Conservation (phyloP, 202 grass and related monocot species). For the Dendrocalamus latiflorus region DNA sequence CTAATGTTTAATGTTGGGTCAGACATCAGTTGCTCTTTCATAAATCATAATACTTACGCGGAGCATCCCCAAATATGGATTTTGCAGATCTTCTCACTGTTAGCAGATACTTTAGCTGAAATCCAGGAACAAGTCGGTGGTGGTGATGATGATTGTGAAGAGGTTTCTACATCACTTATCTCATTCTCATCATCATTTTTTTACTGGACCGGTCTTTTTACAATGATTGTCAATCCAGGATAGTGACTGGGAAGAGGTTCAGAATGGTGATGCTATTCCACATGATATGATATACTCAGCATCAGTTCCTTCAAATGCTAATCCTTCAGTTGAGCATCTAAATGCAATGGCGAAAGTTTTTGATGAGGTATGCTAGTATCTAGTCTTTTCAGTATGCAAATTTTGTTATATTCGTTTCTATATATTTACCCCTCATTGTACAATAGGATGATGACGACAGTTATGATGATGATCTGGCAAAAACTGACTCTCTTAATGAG, state of each 20-base stretch:
- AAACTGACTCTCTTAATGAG: constrained; percentile 74
- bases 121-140: constrained; percentile 65
- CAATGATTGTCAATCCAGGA: constrained; percentile 48
- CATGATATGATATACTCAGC: constrained; percentile 63
- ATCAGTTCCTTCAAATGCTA: constrained; percentile 58
- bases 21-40: not conserved
- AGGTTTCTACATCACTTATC: constrained; percentile 34
- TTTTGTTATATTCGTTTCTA: constrained; percentile 9
- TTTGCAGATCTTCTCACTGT: constrained; percentile 81
- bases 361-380: constrained; percentile 51
- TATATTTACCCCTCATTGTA: not conserved
- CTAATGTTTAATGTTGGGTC: not conserved
- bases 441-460: constrained; percentile 53
- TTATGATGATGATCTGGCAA: constrained; percentile 84
- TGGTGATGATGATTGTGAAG: constrained; percentile 52
- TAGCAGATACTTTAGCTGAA: constrained; percentile 77
- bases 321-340: constrained; percentile 66
- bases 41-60: not conserved
- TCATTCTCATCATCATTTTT: not conserved
- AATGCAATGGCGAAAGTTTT: constrained; percentile 86
- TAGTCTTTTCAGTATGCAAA: not conserved
- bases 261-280: constrained; percentile 31
- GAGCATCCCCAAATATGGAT: constrained; percentile 12
- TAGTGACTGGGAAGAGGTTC: constrained; percentile 83
- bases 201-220: not conserved